phyloP scores from a whole-genome alignment of 2,329 filamentous ascomycete genomes.

The Aspergillus udagawae region DNA sequence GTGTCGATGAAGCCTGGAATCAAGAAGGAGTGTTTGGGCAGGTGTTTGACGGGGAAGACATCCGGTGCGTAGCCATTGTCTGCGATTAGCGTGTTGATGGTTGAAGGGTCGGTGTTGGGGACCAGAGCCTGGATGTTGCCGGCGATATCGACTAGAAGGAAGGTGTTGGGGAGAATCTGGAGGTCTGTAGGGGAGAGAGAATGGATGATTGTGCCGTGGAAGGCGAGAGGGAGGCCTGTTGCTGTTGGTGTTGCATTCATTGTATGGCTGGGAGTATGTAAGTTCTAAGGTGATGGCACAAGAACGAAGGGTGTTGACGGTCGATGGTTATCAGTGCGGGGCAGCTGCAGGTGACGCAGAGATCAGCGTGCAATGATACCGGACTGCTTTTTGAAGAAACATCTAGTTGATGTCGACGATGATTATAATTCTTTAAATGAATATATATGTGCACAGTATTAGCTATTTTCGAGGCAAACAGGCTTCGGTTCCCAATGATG shows the following conservation, averaged over 20 bases:
- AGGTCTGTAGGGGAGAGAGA: slow-evolving; percentile 19
- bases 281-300: background rate
- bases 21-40: slow-evolving; percentile 28
- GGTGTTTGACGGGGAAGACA: slow-evolving; percentile 24
- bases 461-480: background rate
- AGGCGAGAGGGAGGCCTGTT: slow-evolving; percentile 24
- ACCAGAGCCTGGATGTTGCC: slow-evolving; percentile 29
- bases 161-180: slow-evolving; percentile 29
- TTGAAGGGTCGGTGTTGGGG: slow-evolving; percentile 12
- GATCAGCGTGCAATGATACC: background rate
- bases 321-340: background rate
- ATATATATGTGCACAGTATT: background rate
- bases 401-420: background rate
- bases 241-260: background rate
- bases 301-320: background rate
- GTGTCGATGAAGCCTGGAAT: slow-evolving; percentile 53
- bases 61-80: slow-evolving; percentile 23
- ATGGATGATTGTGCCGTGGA: slow-evolving; percentile 35
- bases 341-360: background rate
- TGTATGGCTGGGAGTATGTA: background rate
- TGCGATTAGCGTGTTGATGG: slow-evolving; percentile 23
- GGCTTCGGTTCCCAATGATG: background rate
- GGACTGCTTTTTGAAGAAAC: background rate
- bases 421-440: background rate
- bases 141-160: slow-evolving; percentile 26